Evolutionary conservation across 2,329 filamentous ascomycete species (phyloP).

Genomic region (Phaeosphaeria sp.): DNA sequence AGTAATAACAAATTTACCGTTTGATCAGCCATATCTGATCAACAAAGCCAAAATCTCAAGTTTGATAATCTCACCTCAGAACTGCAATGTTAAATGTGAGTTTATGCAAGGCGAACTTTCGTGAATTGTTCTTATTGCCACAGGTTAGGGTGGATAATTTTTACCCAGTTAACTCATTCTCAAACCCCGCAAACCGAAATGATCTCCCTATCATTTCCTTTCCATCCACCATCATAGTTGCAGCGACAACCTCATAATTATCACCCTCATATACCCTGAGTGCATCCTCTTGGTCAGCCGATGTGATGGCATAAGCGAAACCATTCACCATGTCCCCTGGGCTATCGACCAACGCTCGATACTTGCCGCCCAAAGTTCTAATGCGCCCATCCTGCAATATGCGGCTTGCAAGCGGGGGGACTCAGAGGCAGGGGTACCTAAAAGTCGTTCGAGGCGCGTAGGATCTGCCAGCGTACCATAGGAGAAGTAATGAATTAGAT

Average conservation of each 20-base stretch:
- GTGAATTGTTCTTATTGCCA: no score
- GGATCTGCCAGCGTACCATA: constrained; percentile 15
- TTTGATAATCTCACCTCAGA: no score
- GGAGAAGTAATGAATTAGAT: constrained; percentile 16
- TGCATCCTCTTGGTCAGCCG: constrained; percentile 5
- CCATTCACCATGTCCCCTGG: constrained; percentile 2
- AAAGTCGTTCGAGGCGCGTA: not conserved
- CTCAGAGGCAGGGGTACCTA: constrained; percentile 1
- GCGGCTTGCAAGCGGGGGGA: not conserved
- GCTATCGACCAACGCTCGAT: constrained; percentile 8
- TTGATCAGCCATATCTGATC: no score
- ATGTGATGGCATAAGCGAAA: constrained; percentile 3
- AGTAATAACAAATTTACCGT: no score
- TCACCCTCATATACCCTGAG: constrained; percentile 8
- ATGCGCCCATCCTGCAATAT: constrained; percentile 3
- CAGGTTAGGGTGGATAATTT: no score
- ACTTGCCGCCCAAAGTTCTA: constrained; percentile 8
- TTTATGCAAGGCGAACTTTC: no score
- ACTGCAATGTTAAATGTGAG: no score
- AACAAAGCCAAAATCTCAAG: no score
- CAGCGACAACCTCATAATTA: constrained; percentile 13
- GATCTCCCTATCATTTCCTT: no score
- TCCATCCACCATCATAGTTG: no score
- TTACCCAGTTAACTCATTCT: no score
- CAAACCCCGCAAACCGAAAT: no score